These are phyloP conservation scores for Thuja plicata DNA, from an alignment of 83 land plant species.

Conservation along the genomic window DNA sequence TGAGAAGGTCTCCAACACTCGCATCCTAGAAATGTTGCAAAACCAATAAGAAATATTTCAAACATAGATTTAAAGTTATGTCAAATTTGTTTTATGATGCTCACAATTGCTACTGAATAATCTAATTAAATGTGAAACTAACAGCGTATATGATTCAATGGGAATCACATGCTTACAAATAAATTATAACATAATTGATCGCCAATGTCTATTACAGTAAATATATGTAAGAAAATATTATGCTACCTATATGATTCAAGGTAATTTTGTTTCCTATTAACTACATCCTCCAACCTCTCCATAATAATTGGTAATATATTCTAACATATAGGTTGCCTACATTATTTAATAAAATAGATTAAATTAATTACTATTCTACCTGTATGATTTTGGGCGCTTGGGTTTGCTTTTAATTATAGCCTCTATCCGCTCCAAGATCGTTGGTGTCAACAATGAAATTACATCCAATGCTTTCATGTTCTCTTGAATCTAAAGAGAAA, in stretches of 20 bases:
- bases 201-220: neutral
- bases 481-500: conserved; percentile 37
- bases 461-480: conserved; percentile 93
- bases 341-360: neutral
- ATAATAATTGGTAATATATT: conserved; percentile 48
- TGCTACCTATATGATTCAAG: conserved; percentile 61
- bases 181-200: neutral
- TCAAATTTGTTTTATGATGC: neutral
- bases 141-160: neutral
- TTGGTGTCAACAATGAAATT: conserved; percentile 79
- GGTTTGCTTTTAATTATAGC: conserved; percentile 81
- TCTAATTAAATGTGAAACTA: neutral
- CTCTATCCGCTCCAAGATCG: conserved; percentile 87
- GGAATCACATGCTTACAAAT: neutral
- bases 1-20: too few relatives aligned
- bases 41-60: neutral
- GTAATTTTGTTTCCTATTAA: conserved; percentile 79
- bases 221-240: neutral
- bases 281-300: conserved; percentile 81
- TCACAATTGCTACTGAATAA: neutral
- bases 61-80: neutral
- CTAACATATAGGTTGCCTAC: neutral
- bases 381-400: conserved; percentile 66
- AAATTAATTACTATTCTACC: conserved; percentile 28
- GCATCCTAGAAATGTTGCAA: neutral